Percentiles rank a stretch among this genome's conserved stretches.
Conservation (phyloP, 345 rosid species). For the Iberis pinnata region DNA sequence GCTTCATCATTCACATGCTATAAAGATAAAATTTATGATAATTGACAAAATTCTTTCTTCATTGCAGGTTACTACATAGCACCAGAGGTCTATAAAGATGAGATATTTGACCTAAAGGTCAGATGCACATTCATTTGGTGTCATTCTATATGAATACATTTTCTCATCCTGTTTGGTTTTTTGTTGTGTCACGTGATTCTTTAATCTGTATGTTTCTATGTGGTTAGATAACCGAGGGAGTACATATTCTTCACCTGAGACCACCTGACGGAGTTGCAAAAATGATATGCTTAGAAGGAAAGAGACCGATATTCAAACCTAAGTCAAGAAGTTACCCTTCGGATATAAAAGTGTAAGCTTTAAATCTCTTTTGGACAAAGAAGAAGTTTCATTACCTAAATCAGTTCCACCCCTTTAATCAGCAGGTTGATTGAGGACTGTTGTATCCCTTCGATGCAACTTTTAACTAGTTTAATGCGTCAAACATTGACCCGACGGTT, state of each 20-base stretch:
- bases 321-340: constrained; percentile 44
- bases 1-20: no score
- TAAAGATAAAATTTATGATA: no score
- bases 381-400: no score
- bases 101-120: constrained; percentile 59
- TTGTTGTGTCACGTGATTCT: no score
- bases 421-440: constrained; percentile 86
- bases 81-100: constrained; percentile 68
- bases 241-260: constrained; percentile 61
- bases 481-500: no score
- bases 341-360: constrained; percentile 74
- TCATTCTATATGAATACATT: constrained; percentile 74
- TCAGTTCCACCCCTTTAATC: no score
- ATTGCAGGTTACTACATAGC: constrained; percentile 62
- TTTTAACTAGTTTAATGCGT: no score
- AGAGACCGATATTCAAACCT: constrained; percentile 60
- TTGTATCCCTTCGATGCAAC: no score
- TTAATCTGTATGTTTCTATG: no score
- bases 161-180: no score
- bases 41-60: no score
- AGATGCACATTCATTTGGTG: constrained; percentile 82
- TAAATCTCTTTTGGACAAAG: no score
- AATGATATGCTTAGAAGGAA: constrained; percentile 59
- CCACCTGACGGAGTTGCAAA: constrained; percentile 56
- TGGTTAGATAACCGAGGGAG: constrained; percentile 81